Percentiles rank a stretch among this genome's conserved stretches.
phyloP scores from a whole-genome alignment of 1,139 yeast genomes.

The Kodamaea sp. region DNA sequence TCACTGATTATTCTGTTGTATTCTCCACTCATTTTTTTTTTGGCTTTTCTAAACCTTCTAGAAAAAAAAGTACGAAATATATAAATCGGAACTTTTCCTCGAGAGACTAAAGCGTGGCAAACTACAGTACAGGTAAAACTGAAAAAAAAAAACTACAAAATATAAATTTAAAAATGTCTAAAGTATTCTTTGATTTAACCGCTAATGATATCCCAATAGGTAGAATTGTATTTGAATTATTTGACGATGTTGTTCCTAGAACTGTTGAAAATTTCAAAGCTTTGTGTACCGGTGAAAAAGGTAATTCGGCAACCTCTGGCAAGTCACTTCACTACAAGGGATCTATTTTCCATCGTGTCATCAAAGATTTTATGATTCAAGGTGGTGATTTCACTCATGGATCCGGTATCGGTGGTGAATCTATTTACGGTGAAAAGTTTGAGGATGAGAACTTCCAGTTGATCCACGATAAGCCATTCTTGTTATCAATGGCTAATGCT shows the following conservation, averaged over 20 bases:
- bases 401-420: conserved; percentile 91
- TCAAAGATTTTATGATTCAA: conserved; percentile 87
- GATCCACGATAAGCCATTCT: conserved; percentile 78
- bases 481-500: conserved; percentile 94
- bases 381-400: conserved; percentile 96
- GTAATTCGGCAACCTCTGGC: conserved; percentile 54
- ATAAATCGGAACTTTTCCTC: too few species aligned
- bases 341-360: conserved; percentile 86
- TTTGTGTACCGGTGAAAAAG: conserved; percentile 87
- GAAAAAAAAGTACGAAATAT: too few species aligned
- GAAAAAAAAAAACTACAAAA: too few species aligned
- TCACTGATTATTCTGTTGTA: too few species aligned
- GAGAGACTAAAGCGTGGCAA: too few species aligned
- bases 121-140: too few species aligned
- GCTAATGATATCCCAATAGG: conserved; percentile 66
- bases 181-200: conserved; percentile 72
- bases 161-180: conserved; percentile 14
- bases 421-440: conserved; percentile 92
- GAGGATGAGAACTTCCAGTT: conserved; percentile 84
- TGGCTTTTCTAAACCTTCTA: too few species aligned
- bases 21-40: too few species aligned
- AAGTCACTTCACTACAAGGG: conserved; percentile 72
- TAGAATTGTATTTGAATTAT: conserved; percentile 72
- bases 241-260: conserved; percentile 79
- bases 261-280: conserved; percentile 93